Evolutionary conservation across 331 rosid species (phyloP), one percentile per base, ranked within the genome.

Genomic region (Rosa hybrid): DNA sequence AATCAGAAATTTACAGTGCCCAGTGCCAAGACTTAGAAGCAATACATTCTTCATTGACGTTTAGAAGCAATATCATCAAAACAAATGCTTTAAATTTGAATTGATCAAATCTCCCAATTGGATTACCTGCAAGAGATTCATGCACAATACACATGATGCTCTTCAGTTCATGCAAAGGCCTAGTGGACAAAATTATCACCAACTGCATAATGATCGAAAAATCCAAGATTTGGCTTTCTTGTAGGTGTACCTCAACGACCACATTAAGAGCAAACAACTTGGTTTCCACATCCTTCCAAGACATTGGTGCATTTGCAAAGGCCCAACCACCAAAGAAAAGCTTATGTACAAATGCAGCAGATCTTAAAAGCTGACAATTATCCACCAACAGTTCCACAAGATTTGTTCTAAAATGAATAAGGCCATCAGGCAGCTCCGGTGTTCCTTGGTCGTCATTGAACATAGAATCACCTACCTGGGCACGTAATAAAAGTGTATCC

Each of bases 241-340:
- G 98, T 77, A 90, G 81, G 83, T 92, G 86, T 74, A 89, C 94
- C 81, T 95, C 98, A 25, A 98, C 90, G 60, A 83, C 98, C 86
- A 89, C 95, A 86, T 91, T 92, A 72, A 94, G 98, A 78, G 91
- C 90, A 91, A 92, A 94, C 72, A 94, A 90, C 82, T 94, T 94
- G 91, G 96, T 90, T 87, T 94, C 98, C 85, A 94, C 94, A 82
- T 89, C 98, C 84, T 85, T 89, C 98, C 98, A 94, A 68, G 92
- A 92, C 77, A 94, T 90, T 78, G 91, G 90, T 41, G 84, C 86
- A 89, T 84, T 92, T 53, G 84, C 87, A 79, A 90, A 86, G 78
- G 89, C 86, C 92, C 94, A 91, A 78, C 94, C 94, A 80, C 92
- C 91, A 85, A 91, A 86, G 77, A 90, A 85, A 54, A 94, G 88